Percentiles rank a stretch among this genome's conserved stretches.
phyloP scores from a whole-genome alignment of 495 filamentous ascomycete genomes.

The Cladorrhinum samala region DNA sequence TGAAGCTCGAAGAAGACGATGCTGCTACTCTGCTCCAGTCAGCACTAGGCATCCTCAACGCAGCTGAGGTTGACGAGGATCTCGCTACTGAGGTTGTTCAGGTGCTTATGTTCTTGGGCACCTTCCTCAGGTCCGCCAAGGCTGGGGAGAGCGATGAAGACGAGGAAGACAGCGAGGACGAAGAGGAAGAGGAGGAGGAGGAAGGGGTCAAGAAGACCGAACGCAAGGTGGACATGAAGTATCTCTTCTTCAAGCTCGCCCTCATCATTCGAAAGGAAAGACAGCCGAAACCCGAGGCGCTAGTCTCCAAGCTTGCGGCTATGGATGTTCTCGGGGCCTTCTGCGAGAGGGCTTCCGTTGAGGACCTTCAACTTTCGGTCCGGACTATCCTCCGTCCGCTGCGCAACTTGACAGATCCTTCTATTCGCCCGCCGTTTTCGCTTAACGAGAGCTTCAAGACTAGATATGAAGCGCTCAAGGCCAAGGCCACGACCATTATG shows the following conservation, averaged over 20 bases:
- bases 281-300: constrained; percentile 51
- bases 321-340: constrained; percentile 62
- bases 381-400: constrained; percentile 69
- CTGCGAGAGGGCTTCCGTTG: constrained; percentile 50
- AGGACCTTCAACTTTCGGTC: constrained; percentile 54
- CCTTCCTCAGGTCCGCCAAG: constrained; percentile 24
- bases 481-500: constrained; percentile 65
- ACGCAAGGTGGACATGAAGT: constrained; percentile 48
- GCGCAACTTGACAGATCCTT: constrained; percentile 74
- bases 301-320: constrained; percentile 68
- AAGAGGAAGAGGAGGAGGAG: constrained; percentile 37
- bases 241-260: constrained; percentile 68
- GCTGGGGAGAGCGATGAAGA: constrained; percentile 29
- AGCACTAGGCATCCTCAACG: constrained; percentile 59
- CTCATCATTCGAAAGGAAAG: constrained; percentile 73
- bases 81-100: constrained; percentile 66
- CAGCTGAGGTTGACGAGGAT: constrained; percentile 55
- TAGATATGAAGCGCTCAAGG: constrained; percentile 58
- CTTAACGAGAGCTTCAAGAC: constrained; percentile 60
- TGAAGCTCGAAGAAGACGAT: constrained; percentile 57
- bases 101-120: constrained; percentile 67
- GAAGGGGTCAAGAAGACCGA: constrained; percentile 38
- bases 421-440: constrained; percentile 61
- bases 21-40: constrained; percentile 60
- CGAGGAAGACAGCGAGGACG: constrained; percentile 21